These are phyloP conservation scores for Phytophthora cryptogea DNA, from an alignment of 352 stramenopile species.

Conservation along the genomic window DNA sequence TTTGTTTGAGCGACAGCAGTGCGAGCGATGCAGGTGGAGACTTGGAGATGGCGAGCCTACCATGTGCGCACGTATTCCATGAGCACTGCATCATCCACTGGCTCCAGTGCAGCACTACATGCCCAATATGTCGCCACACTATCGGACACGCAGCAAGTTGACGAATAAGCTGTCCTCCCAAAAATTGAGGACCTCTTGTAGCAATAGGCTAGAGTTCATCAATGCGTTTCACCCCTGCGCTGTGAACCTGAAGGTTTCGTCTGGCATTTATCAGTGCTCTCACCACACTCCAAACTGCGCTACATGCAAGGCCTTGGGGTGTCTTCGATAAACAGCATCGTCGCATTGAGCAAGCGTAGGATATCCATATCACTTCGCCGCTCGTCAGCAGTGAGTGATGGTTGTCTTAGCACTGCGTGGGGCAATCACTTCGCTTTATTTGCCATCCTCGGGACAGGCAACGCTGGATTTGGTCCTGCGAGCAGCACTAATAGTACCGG, in stretches of 20 bases:
- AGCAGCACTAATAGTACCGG: background rate
- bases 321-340: background rate
- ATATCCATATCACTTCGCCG: slow-evolving; percentile 3
- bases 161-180: slow-evolving; percentile 16
- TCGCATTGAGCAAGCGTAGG: background rate
- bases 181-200: background rate
- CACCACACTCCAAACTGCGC: background rate
- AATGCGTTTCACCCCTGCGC: slow-evolving; percentile 12
- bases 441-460: background rate
- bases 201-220: slow-evolving; percentile 6
- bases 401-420: slow-evolving; percentile 3
- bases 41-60: slow-evolving; percentile 40
- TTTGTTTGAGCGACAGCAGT: slow-evolving; percentile 25
- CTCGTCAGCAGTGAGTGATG: slow-evolving; percentile 1
- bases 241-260: slow-evolving; percentile 2
- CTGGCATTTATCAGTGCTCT: slow-evolving; percentile 2
- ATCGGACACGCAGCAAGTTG: slow-evolving; percentile 16
- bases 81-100: slow-evolving; percentile 66
- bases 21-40: slow-evolving; percentile 1
- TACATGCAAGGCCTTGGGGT: no score
- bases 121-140: slow-evolving; percentile 47
- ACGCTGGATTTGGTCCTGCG: slow-evolving; percentile 15
- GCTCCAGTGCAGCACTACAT: slow-evolving; percentile 55
- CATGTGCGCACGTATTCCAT: slow-evolving; percentile 58
- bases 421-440: background rate